A percentile compares a stretch with the other conserved stretches of the same genome.
Evolutionary conservation across 73 alveolate species (phyloP).

Genomic region (Paramecium primaurelia): DNA sequence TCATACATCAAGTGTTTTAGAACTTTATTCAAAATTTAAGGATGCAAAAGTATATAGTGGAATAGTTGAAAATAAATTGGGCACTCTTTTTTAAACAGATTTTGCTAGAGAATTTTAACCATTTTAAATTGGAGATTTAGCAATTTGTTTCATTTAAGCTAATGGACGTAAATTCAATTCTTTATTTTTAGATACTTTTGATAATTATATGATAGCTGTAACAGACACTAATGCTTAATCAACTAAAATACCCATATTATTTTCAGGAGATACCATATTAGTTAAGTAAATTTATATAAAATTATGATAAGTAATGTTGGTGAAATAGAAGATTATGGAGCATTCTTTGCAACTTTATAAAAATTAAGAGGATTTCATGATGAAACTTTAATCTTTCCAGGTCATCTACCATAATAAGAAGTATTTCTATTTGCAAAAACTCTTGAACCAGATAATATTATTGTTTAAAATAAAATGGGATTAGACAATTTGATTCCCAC

Average conservation of each 20-base stretch:
- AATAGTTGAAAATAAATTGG: neutral
- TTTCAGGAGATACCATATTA: constrained; percentile 14
- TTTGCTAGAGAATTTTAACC: constrained; percentile 3
- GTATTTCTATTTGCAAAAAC: constrained; percentile 17
- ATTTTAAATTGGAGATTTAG: constrained; percentile 18
- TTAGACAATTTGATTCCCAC: constrained; percentile 30
- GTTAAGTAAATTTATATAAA: neutral
- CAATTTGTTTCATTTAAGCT: neutral
- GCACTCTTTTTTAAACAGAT: neutral
- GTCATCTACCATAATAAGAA: constrained; percentile 15
- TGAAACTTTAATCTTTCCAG: constrained; percentile 44
- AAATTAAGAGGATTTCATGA: constrained; percentile 35
- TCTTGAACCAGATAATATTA: neutral
- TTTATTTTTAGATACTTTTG: neutral
- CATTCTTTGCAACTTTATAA: neutral
- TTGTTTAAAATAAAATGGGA: neutral
- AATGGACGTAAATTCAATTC: constrained; percentile 7
- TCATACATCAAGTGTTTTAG: neutral
- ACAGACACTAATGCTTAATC: neutral
- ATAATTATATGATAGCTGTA: constrained; percentile 30
- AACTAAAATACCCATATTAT: neutral
- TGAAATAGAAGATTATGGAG: neutral
- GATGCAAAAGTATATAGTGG: neutral
- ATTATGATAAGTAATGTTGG: neutral
- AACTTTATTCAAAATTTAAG: neutral